Conservation (phyloP, 2,329 filamentous ascomycete species). For the Leptosphaerulina australis region DNA sequence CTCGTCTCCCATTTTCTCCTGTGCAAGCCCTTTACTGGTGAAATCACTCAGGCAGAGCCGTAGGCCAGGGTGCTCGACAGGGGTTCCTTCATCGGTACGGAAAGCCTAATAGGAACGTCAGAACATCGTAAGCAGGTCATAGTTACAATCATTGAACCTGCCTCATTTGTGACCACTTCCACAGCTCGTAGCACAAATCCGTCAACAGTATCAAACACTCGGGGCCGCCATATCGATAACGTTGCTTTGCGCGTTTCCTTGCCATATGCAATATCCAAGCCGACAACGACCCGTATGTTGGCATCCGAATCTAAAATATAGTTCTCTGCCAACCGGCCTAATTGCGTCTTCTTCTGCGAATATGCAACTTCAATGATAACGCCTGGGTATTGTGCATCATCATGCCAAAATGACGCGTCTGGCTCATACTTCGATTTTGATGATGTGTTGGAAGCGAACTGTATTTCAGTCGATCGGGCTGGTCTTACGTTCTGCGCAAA, state of each 20-base stretch:
- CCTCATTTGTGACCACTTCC: background rate
- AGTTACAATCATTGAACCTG: background rate
- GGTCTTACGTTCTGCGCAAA: conserved; percentile 31
- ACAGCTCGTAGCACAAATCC: background rate
- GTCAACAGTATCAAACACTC: conserved; percentile 5
- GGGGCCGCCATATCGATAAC: conserved; percentile 16
- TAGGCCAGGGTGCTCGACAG: conserved; percentile 20
- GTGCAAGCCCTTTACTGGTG: conserved; percentile 22
- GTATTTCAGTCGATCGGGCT: conserved; percentile 26
- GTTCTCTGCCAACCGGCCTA: conserved; percentile 20
- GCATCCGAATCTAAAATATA: conserved; percentile 28
- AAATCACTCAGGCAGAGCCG: conserved; percentile 24
- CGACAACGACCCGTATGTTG: conserved; percentile 22
- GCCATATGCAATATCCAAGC: conserved; percentile 25
- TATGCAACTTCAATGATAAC: conserved; percentile 32
- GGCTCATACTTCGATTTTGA: conserved; percentile 29
- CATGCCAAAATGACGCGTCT: conserved; percentile 31
- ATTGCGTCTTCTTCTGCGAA: conserved; percentile 23
- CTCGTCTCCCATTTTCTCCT: background rate
- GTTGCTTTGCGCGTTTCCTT: conserved; percentile 20
- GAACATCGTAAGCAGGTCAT: background rate
- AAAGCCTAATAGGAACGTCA: conserved; percentile 25
- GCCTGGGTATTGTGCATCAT: conserved; percentile 28
- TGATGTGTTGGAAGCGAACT: conserved; percentile 15
- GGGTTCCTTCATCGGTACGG: conserved; percentile 29